Conservation (phyloP, 2,329 filamentous ascomycete genomes). For the Capronia epimyces region DNA sequence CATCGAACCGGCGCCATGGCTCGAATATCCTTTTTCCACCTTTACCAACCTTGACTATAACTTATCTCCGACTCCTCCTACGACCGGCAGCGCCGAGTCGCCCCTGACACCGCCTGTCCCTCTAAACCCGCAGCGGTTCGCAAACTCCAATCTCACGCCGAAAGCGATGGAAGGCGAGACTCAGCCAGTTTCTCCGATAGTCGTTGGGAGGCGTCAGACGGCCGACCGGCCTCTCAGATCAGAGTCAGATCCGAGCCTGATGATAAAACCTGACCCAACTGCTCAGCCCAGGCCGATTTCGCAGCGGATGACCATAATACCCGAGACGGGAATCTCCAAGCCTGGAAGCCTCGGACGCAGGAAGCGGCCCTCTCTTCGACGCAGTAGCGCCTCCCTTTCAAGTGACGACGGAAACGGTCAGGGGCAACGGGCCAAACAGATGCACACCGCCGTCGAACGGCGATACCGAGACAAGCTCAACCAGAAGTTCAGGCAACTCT, state of each 20-base stretch:
- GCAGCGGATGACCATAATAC: not conserved
- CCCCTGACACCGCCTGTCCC: not conserved
- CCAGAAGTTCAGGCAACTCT: constrained; percentile 14
- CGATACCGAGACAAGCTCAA: constrained; percentile 21
- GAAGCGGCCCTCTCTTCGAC: not conserved
- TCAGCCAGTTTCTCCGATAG: not conserved
- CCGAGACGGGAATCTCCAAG: not conserved
- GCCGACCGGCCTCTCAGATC: not conserved
- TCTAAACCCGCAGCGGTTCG: not conserved
- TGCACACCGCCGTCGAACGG: constrained; percentile 15
- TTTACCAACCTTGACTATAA: not conserved
- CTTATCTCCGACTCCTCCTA: not conserved
- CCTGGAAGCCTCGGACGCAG: not conserved
- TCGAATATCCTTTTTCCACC: not conserved
- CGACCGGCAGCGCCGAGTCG: not conserved
- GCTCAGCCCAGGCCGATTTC: not conserved
- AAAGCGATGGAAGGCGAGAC: not conserved
- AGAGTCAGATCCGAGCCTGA: not conserved
- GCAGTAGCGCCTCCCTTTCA: not conserved
- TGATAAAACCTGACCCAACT: not conserved
- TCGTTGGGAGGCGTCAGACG: not conserved
- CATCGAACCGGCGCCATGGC: not conserved
- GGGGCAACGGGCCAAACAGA: not conserved
- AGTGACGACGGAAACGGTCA: not conserved
- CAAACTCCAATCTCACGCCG: not conserved